Conservation (phyloP, 768 basidiomycete species). For the Amanita rubescens region DNA sequence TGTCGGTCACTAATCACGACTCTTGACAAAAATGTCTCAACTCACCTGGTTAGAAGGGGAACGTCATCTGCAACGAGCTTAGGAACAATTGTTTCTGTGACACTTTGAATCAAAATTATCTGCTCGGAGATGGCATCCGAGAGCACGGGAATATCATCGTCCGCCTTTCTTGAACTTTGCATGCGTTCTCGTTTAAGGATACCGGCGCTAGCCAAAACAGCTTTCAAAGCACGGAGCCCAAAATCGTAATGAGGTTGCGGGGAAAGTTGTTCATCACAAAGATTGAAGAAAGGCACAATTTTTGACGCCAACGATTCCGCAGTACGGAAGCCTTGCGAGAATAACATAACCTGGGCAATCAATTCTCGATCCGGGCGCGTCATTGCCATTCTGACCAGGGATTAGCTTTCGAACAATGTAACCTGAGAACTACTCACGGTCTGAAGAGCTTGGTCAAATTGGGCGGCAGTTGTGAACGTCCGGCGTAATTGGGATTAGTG, state of each 20-base stretch:
- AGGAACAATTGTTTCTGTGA: slow-evolving; percentile 96
- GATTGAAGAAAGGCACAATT: slow-evolving; percentile 98
- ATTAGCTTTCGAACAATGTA: slow-evolving; percentile 8
- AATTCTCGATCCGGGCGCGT: slow-evolving; percentile 96
- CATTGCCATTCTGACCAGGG: slow-evolving; percentile 83
- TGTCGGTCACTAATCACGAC: neutral
- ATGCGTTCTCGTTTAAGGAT: slow-evolving; percentile 92
- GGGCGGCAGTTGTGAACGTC: slow-evolving; percentile 84
- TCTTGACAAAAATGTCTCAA: neutral
- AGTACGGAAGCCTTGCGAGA: slow-evolving; percentile 98
- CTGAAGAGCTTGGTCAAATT: slow-evolving; percentile 91
- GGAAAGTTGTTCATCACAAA: slow-evolving; percentile 95
- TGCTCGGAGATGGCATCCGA: slow-evolving; percentile 82
- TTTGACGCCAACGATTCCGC: slow-evolving; percentile 97
- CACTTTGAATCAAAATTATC: slow-evolving; percentile 96
- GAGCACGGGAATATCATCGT: slow-evolving; percentile 39
- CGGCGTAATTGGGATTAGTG: slow-evolving; percentile 98
- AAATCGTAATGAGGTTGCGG: slow-evolving; percentile 99
- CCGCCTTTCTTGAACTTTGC: slow-evolving; percentile 36
- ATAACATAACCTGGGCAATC: slow-evolving; percentile 98
- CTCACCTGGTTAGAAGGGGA: slow-evolving; percentile 83
- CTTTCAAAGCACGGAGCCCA: slow-evolving; percentile 93
- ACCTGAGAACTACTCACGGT: slow-evolving; percentile 49
- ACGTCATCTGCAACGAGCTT: slow-evolving; percentile 98
- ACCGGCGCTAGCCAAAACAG: slow-evolving; percentile 94